Base-by-base conservation (phyloP, 371 early-diverging fungal genomes). In the Furculomyces boomerangus region DNA sequence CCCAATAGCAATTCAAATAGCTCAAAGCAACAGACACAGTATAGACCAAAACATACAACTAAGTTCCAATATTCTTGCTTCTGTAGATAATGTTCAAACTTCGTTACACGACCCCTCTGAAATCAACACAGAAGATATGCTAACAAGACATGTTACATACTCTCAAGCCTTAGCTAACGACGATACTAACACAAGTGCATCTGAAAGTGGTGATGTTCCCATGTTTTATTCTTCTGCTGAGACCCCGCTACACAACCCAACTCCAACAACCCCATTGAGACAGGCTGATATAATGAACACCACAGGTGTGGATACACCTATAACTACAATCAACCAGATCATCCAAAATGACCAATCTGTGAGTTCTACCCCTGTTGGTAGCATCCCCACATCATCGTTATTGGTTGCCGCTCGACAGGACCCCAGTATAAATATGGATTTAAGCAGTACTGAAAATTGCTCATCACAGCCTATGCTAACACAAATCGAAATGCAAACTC, bases 301-400 rank as follows among this genome's bases (percentile, higher is more conserved):
- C 13, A 13, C 39, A 45, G 45, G 7, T 27, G n/a, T 5, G 24
- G 7, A 20, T 20, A 7, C n/a, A 45, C 45, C 45, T n/a, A n/a
- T n/a, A n/a, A n/a, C n/a, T n/a, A n/a, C n/a, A n/a, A n/a, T n/a
- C n/a, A n/a, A n/a, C 5, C 45, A 10, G 24, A 45, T 5, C 8
- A 20, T 20, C 45, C 45, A 7, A 13, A 27, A 24, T 7, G 45
- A 45, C 27, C 7, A 27, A 7, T 45, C 45, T 7, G 45, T 67
- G 41, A 57, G 67, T 30, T 53, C 67, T 30, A 67, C 67, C 49
- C 67, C 67, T 0, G 67, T 67, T 10, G 68, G 61, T 32, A 60
- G 63, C 39, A 53, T 63, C 58, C 63, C 68, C 20, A 57, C 63
- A 1, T 59, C 46, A 31, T n/a, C n/a, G n/a, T n/a, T n/a, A n/a